These are phyloP conservation scores for Saitozyma sp. DNA, from an alignment of 768 basidiomycete genomes.

Conservation along the genomic window DNA sequence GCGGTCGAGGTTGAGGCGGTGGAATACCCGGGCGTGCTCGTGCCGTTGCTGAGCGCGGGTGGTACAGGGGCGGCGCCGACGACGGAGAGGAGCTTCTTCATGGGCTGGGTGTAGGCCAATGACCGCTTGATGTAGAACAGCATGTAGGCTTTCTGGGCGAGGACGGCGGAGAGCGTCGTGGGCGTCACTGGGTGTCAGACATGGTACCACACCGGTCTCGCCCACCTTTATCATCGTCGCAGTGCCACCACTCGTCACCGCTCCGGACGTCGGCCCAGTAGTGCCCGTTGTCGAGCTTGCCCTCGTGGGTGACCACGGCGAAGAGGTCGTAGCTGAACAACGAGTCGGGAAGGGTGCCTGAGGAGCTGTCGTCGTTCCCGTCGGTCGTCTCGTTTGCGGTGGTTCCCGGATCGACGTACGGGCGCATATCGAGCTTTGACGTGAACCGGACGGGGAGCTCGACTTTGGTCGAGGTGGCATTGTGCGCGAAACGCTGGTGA, in stretches of 20 bases:
- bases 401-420: conserved; percentile 58
- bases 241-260: conserved; percentile 76
- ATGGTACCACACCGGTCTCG: conserved; percentile 14
- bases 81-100: conserved; percentile 14
- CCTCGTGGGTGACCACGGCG: conserved; percentile 91
- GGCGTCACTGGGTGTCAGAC: conserved; percentile 63
- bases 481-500: conserved; percentile 85
- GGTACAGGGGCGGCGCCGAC: too few species aligned
- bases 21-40: too few species aligned
- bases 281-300: conserved; percentile 90
- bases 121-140: conserved; percentile 91
- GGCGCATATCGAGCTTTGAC: conserved; percentile 79
- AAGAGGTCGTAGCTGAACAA: conserved; percentile 90
- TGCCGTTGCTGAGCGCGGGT: too few species aligned
- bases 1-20: too few species aligned
- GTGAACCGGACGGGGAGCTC: conserved; percentile 81
- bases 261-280: conserved; percentile 85
- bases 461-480: conserved; percentile 73
- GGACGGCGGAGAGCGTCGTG: conserved; percentile 67
- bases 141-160: conserved; percentile 83
- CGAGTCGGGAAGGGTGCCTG: conserved; percentile 56
- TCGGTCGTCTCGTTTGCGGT: conserved; percentile 1
- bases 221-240: conserved; percentile 87
- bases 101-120: conserved; percentile 65
- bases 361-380: neutral